Evolutionary conservation across 1,284 basidiomycete species (phyloP), one percentile per base, ranked within the genome.

Genomic region (Ustilago xerochloae): DNA sequence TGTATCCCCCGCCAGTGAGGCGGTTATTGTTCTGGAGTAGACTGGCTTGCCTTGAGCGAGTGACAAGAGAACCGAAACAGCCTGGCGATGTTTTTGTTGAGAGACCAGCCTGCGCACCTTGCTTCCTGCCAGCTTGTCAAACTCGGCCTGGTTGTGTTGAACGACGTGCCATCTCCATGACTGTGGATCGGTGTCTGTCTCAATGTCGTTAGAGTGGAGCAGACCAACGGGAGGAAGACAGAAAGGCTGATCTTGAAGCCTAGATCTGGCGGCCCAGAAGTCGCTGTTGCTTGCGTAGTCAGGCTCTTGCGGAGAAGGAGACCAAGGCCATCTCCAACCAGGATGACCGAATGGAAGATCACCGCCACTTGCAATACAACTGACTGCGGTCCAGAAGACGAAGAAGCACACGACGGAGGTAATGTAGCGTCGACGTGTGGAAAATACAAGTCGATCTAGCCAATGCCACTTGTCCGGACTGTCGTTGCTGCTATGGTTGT

Each of bases 331-430:
- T 50, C 36, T 18, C 43, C 43, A 6, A 24, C 22, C 43, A 18
- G n/a, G 22, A 12, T 50, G 32, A 12, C 20, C 38, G 20, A 39
- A 39, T 18, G 38, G 38, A 18, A 39, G 38, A 10, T 20, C n/a
- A 10, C 4, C n/a, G 5, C 48, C 48, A 16, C 32, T 50, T 9
- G 32, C 30, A 16, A 36, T 35, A 20, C 22, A 32, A 20, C 29
- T 32, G 20, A 35, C 48, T n/a, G 15, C n/a, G 18, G 32, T 26
- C 48, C 48, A 50, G 22, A 50, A 50, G 48, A 50, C 29, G 48
- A 50, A 50, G 12, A 50, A 50, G 20, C 35, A 33, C 13, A 22
- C 15, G 7, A 50, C 48, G 32, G 48, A 33, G 18, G 32, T 24
- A 16, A 35, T 24, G 33, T 33, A 50, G 10, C 33, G 48, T n/a